phyloP scores from a whole-genome alignment of 805 yeast species.

The Brettanomyces anomalus region DNA sequence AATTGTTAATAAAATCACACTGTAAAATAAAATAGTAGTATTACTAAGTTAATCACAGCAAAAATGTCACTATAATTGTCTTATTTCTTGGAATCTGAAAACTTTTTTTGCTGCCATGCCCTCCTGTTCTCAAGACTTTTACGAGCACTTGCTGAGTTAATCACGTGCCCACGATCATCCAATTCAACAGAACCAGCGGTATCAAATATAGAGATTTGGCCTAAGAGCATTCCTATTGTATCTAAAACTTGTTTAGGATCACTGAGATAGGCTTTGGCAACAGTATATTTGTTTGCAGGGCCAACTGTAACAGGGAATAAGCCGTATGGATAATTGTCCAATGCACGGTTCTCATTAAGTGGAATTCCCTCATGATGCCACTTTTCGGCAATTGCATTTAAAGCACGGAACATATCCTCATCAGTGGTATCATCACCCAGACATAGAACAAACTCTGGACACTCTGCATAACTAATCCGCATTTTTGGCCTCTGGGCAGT shows the following conservation, averaged over 20 bases:
- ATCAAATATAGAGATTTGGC: constrained; percentile 71
- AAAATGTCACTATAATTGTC: too few species aligned
- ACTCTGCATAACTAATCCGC: constrained; percentile 23
- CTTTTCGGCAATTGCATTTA: constrained; percentile 49
- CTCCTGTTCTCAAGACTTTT: constrained; percentile 24
- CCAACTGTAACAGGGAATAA: constrained; percentile 87
- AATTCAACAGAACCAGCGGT: constrained; percentile 68
- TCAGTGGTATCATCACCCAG: constrained; percentile 95
- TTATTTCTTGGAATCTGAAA: not conserved
- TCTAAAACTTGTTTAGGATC: constrained; percentile 83
- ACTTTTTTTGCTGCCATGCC: not conserved
- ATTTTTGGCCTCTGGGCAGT: constrained; percentile 17
- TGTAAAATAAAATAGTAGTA: too few species aligned
- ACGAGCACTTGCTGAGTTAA: constrained; percentile 35
- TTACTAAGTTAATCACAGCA: too few species aligned
- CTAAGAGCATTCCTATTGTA: constrained; percentile 69
- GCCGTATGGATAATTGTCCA: constrained; percentile 34
- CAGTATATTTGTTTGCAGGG: constrained; percentile 78
- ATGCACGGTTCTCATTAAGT: constrained; percentile 26
- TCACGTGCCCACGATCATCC: constrained; percentile 70
- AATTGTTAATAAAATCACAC: too few species aligned
- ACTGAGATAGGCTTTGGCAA: constrained; percentile 75
- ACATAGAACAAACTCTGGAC: constrained; percentile 83
- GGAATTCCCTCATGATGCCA: constrained; percentile 38
- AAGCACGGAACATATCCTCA: constrained; percentile 90